Evolutionary conservation across 2,329 filamentous ascomycete species (phyloP).

Genomic region (Hymenoscyphus fraxineus): DNA sequence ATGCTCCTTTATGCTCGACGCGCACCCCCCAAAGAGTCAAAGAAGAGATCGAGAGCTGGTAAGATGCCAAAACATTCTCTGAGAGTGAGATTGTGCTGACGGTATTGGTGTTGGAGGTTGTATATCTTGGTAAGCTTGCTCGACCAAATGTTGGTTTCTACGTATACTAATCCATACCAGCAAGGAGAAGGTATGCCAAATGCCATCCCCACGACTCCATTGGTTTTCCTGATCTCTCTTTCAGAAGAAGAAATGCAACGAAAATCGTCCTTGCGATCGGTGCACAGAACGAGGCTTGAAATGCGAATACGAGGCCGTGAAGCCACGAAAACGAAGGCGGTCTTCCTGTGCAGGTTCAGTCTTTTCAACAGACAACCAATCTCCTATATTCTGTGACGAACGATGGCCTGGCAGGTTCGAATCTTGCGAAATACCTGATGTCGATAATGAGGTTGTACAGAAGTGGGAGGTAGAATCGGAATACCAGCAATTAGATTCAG

Average conservation of each 20-base stretch:
- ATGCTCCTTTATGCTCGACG: constrained; percentile 59
- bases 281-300: constrained; percentile 29
- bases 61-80: constrained; percentile 28
- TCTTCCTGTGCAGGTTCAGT: constrained; percentile 27
- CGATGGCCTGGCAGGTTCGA: constrained; percentile 26
- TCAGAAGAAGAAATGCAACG: constrained; percentile 37
- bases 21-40: constrained; percentile 55
- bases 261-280: constrained; percentile 33
- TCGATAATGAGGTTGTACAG: constrained; percentile 11
- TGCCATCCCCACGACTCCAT: not conserved
- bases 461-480: constrained; percentile 25
- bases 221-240: not conserved
- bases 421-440: constrained; percentile 13
- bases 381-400: constrained; percentile 20
- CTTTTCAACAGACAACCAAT: constrained; percentile 21
- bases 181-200: constrained; percentile 33
- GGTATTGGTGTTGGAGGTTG: constrained; percentile 25
- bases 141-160: not conserved
- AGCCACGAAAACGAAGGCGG: constrained; percentile 30
- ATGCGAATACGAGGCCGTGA: constrained; percentile 35
- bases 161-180: constrained; percentile 17
- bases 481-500: constrained; percentile 22
- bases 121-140: constrained; percentile 32
- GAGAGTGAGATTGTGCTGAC: constrained; percentile 18
- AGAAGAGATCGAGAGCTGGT: constrained; percentile 58